Evolutionary conservation across 768 basidiomycete species (phyloP), one percentile per base, ranked within the genome.

Genomic region (Xerocomellus chrysenteron): DNA sequence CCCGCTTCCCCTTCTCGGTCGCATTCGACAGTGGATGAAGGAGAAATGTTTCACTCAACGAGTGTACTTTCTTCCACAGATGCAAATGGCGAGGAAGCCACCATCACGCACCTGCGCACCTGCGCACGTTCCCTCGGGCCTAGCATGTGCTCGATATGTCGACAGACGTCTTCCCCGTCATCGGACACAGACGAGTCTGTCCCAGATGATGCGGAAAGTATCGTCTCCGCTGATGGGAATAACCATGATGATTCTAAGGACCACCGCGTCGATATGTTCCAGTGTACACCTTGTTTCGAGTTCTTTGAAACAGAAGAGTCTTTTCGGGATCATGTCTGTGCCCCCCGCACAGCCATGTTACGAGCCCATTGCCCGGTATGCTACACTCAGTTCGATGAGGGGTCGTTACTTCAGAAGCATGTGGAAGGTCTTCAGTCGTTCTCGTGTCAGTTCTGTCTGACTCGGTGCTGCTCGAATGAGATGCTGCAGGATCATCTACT

Each of bases 401-500:
- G 19, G 5, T 4, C 24, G 5, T 51, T 32, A 14, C 58, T 70
- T 30, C 58, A 58, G 41, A 12, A 63, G 26, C 68, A 70, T 33
- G 8, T 68, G 45, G 52, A 59, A 40, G 49, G 47, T 11, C 55
- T 54, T 12, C 33, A 48, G 12, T 19, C 40, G 14, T 56, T 70
- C 39, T 54, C 56, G 9, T 69, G 68, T 47, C 58, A 59, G 33
- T 42, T 65, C 32, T 69, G 69, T 41, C 37, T 11, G 40, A 41
- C 47, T 61, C 51, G 53, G 28, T 65, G 56, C 44, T 69, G 68
- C 45, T 68, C 67, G 28, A 48, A 61, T 11, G 61, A 63, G 51
- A 61, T 65, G 51, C n/a, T 70, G 28, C 57, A 66, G 19, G 67
- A 70, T 33, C 68, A 70, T 55, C 13, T 67, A 0, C 52, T 67